Evolutionary conservation across 2,329 filamentous ascomycete species (phyloP).

Genomic region (Monosporascus sp.): DNA sequence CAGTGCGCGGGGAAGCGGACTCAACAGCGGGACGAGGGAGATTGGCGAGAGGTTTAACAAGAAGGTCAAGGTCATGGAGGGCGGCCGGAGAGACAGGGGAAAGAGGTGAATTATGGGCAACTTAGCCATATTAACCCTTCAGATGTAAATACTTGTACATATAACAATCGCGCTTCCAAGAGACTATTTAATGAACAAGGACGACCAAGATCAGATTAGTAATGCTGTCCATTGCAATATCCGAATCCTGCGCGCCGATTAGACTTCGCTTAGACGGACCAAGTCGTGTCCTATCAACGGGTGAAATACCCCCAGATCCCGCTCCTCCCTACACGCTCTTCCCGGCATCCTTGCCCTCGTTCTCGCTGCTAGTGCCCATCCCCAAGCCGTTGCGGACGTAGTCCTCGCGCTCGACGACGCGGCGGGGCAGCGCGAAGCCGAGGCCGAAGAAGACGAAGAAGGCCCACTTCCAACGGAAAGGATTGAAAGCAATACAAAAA

Average conservation of each 20-base stretch:
- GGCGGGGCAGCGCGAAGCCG: constrained; percentile 59
- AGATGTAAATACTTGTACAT: too few species aligned
- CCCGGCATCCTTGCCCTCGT: constrained; percentile 25
- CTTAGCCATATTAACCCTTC: too few species aligned
- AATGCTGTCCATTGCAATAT: too few species aligned
- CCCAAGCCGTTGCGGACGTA: constrained; percentile 49
- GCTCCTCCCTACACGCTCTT: constrained; percentile 23
- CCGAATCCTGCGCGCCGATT: too few species aligned
- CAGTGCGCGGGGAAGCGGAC: constrained; percentile 60
- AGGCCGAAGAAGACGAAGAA: constrained; percentile 76
- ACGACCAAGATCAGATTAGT: too few species aligned
- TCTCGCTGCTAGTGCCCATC: constrained; percentile 23
- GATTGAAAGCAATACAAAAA: constrained; percentile 74
- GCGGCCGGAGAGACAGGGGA: constrained; percentile 33
- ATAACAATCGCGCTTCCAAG: too few species aligned
- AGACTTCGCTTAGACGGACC: too few species aligned
- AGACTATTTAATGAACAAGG: too few species aligned
- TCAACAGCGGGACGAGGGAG: constrained; percentile 37
- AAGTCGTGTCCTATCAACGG: too few species aligned
- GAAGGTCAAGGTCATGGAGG: constrained; percentile 51
- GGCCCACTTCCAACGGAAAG: constrained; percentile 88
- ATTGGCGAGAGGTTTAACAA: constrained; percentile 74
- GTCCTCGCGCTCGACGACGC: constrained; percentile 63
- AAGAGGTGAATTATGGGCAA: constrained; percentile 15
- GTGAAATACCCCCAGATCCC: not conserved